Conservation (phyloP, 129 eudicot species). For the Sambucus nigra region DNA sequence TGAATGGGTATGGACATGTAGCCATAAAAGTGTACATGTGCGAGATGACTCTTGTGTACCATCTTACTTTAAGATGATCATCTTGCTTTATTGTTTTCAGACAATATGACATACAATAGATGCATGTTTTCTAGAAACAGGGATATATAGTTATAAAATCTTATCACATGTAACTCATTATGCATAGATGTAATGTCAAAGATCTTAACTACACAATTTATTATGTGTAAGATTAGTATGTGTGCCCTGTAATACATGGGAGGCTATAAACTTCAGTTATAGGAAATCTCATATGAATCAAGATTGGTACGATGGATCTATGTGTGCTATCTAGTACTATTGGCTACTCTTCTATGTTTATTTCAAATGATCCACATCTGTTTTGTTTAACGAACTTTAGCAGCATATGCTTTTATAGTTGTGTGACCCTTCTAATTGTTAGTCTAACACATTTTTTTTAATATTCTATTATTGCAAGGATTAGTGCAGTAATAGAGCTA, state of each 20-base stretch:
- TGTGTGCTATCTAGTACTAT: not conserved
- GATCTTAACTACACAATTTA: not conserved
- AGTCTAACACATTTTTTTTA: not conserved
- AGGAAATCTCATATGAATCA: not conserved
- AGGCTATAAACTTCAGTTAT: not conserved
- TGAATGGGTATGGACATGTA: no score
- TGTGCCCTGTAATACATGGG: not conserved
- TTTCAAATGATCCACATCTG: not conserved
- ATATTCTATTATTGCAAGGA: conserved; percentile 18
- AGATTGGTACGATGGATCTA: not conserved
- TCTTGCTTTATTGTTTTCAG: no score
- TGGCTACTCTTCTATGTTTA: not conserved
- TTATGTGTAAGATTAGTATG: not conserved
- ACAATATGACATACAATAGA: no score
- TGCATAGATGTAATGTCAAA: not conserved
- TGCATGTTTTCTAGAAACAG: no score
- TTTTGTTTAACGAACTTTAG: no score
- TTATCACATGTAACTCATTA: not conserved
- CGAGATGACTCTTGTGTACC: no score
- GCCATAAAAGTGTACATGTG: no score
- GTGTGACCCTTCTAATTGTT: not conserved
- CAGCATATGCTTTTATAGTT: not conserved
- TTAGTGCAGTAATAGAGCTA: conserved; percentile 54
- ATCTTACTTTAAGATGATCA: no score
- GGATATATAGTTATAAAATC: no score